Evolutionary conservation across 1,284 basidiomycete genomes (phyloP), one percentile per base, ranked within the genome.

Genomic region (Gastroboletus turbinatus): DNA sequence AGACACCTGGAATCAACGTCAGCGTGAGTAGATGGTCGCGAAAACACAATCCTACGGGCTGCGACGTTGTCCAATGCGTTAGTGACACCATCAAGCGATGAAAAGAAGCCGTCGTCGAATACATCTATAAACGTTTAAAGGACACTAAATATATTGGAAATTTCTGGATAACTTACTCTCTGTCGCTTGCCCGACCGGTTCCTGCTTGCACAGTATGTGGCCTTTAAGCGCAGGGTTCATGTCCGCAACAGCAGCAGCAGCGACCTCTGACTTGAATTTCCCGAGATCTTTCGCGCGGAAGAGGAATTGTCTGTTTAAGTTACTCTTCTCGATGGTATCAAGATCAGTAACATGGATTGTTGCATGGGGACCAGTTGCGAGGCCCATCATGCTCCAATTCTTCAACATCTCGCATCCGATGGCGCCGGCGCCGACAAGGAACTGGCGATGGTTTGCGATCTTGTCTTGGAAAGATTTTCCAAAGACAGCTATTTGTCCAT

Each of bases 331-430:
- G 70, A 99, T 99, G 30, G 96, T 98, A 75, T 99, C 97, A 69
- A 99, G 78, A 73, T 99, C 97, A 16, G 97, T 99, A 51, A 99
- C 94, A 68, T 96, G 88, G 59, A 99, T 94, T 53, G 83, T 77
- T 23, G 94, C 97, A 52, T 88, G 78, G 16, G 85, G 79, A 4
- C 92, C 94, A 40, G 89, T 83, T 14, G 85, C 96, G 46, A 99
- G 79, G 63, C 97, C 97, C 85, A 99, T 98, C 94, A 99, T 95
- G 66, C 92, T 91, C 97, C 97, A 99, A 76, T 99, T 99, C 82
- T 99, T 99, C 68, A 99, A 78, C 97, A 99, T 99, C 77, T 99
- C 97, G 70, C 98, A 99, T 25, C 97, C 97, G 71, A 99, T 99
- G 45, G 97, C 97, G 57, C 97, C 97, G 23, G 96, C 90, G 9